Evolutionary conservation across 139 green algal genomes (phyloP).

Genomic region (Volvox africanus): DNA sequence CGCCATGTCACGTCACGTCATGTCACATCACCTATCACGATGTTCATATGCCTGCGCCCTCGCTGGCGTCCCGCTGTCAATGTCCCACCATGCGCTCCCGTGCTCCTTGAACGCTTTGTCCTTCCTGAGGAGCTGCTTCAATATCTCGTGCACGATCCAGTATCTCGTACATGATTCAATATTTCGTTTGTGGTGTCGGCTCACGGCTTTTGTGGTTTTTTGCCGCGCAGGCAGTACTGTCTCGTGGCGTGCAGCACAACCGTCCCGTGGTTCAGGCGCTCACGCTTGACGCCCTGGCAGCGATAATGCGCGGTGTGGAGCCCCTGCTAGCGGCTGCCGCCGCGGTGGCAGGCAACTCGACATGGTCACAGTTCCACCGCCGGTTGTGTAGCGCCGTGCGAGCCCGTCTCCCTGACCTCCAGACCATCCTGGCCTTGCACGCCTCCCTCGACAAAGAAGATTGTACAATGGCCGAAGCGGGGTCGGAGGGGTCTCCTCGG

Average conservation of each 20-base stretch:
- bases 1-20: too few relatives aligned
- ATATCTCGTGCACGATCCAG: too few relatives aligned
- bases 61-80: too few relatives aligned
- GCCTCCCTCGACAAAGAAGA: constrained; percentile 24
- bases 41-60: too few relatives aligned
- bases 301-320: constrained; percentile 42
- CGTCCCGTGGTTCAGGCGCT: constrained; percentile 63
- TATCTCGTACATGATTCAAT: too few relatives aligned
- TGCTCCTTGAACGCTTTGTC: too few relatives aligned
- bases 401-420: constrained; percentile 60
- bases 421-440: constrained; percentile 60
- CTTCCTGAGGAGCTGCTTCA: too few relatives aligned
- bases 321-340: constrained; percentile 10
- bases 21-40: too few relatives aligned
- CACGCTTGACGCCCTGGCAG: constrained; percentile 59
- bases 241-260: constrained; percentile 76
- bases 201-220: neutral
- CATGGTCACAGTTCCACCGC: constrained; percentile 26
- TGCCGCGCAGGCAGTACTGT: constrained; percentile 63
- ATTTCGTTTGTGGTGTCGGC: too few relatives aligned
- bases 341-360: neutral
- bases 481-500: too few relatives aligned
- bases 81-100: too few relatives aligned
- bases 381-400: constrained; percentile 39
- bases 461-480: neutral